phyloP scores from a whole-genome alignment of 495 filamentous ascomycete species.

The Durotheca rogersii region DNA sequence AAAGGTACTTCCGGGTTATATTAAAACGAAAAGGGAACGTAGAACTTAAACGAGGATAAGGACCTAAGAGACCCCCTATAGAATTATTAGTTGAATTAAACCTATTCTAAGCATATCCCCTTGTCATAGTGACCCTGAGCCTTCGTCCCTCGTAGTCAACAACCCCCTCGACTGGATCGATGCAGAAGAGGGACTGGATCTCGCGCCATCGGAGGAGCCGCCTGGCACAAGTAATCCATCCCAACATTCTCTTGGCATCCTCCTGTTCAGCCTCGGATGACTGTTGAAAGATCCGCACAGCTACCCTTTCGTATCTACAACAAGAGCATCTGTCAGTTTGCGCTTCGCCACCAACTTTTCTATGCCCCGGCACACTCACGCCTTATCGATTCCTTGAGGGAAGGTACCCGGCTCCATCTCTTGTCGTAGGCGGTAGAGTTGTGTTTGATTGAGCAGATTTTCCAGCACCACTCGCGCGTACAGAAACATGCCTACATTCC shows the following conservation, averaged over 20 bases:
- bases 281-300: slow-evolving; percentile 1
- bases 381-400: slow-evolving; percentile 1
- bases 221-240: slow-evolving; percentile 10
- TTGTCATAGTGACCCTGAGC: not conserved
- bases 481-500: slow-evolving; percentile 14
- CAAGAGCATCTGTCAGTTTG: no score
- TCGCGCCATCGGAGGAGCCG: slow-evolving; percentile 14
- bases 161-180: slow-evolving; percentile 6
- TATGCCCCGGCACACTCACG: not conserved
- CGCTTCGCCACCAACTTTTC: no score
- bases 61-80: no score
- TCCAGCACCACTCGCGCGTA: slow-evolving; percentile 12
- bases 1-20: no score
- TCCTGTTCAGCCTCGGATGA: not conserved
- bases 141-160: slow-evolving; percentile 8
- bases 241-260: slow-evolving; percentile 5
- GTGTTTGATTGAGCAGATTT: slow-evolving; percentile 6
- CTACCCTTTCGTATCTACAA: slow-evolving; percentile 12
- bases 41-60: no score
- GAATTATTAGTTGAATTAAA: no score
- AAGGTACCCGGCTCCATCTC: not conserved
- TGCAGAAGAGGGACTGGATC: slow-evolving; percentile 15
- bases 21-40: no score
- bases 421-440: not conserved
- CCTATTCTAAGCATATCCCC: no score